Evolutionary conservation across 1,284 basidiomycete species (phyloP).

Genomic region (Gomphus sp.): DNA sequence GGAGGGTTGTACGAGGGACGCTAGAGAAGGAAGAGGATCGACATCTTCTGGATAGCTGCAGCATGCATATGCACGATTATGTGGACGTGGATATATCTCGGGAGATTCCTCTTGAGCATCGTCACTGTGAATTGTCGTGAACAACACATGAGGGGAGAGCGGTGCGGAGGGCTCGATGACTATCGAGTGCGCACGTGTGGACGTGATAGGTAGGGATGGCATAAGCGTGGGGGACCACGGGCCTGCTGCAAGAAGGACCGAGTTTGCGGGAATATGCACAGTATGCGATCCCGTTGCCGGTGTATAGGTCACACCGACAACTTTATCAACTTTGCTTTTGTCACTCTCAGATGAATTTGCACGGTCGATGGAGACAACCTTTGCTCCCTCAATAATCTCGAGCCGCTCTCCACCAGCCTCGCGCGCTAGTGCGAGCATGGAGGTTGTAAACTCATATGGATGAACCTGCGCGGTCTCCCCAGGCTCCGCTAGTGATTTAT

Average conservation of each 20-base stretch:
- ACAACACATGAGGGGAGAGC: slow-evolving; percentile 52
- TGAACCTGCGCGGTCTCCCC: slow-evolving; percentile 74
- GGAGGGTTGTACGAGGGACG: slow-evolving; percentile 54
- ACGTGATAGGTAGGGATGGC: slow-evolving; percentile 43
- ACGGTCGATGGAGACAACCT: slow-evolving; percentile 24
- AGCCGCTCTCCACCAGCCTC: slow-evolving; percentile 20
- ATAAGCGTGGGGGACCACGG: slow-evolving; percentile 73
- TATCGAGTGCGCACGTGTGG: slow-evolving; percentile 61
- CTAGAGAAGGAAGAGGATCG: slow-evolving; percentile 43
- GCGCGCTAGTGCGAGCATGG: slow-evolving; percentile 62
- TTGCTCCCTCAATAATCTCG: slow-evolving; percentile 27
- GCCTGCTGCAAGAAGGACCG: slow-evolving; percentile 73
- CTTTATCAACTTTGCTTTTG: slow-evolving; percentile 15
- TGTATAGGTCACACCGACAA: slow-evolving; percentile 46
- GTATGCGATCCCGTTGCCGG: slow-evolving; percentile 12
- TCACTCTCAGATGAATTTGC: not conserved
- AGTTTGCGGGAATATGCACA: slow-evolving; percentile 37
- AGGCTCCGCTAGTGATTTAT: slow-evolving; percentile 49
- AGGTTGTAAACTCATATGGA: slow-evolving; percentile 71
- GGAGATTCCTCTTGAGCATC: slow-evolving; percentile 26
- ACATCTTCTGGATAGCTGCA: slow-evolving; percentile 48
- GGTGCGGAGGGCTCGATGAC: slow-evolving; percentile 37
- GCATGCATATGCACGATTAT: slow-evolving; percentile 61
- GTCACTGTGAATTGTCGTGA: slow-evolving; percentile 43
- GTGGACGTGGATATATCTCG: slow-evolving; percentile 64